Conservation (phyloP, 1,284 basidiomycete species). For the Pseudozyma flocculosa region DNA sequence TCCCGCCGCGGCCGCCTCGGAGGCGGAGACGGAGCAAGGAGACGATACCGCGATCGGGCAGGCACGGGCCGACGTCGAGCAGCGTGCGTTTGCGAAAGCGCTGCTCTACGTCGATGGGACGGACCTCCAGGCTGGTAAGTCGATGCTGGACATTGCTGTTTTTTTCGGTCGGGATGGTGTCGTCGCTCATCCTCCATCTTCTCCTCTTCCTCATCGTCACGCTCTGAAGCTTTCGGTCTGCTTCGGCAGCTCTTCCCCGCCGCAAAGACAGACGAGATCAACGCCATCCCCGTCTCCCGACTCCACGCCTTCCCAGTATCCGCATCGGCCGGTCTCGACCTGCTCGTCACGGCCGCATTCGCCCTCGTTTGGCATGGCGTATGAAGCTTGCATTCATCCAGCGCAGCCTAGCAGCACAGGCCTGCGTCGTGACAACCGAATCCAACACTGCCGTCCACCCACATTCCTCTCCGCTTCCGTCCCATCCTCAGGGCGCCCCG, state of each 20-base stretch:
- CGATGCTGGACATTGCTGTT: background rate
- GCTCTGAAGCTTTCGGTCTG: background rate
- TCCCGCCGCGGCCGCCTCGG: background rate
- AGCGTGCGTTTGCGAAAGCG: background rate
- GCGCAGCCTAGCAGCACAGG: too few species aligned
- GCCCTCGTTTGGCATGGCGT: conserved; percentile 34
- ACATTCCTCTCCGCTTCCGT: background rate
- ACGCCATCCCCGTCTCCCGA: conserved; percentile 9
- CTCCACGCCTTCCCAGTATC: conserved; percentile 4
- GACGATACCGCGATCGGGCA: background rate
- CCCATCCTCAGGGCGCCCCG: background rate
- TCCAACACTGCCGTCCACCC: background rate
- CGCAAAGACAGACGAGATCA: background rate
- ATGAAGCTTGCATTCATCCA: conserved; percentile 5
- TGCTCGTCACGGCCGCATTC: conserved; percentile 3
- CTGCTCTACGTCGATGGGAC: background rate
- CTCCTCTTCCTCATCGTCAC: too few species aligned
- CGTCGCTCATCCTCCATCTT: too few species aligned
- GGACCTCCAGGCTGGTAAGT: background rate
- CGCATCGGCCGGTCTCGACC: too few species aligned
- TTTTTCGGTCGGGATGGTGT: too few species aligned
- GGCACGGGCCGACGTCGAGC: background rate
- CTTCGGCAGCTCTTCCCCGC: background rate
- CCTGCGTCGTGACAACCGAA: too few species aligned
- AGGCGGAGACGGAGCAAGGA: background rate